Evolutionary conservation across 805 yeast species (phyloP).

Genomic region (Kodamaea neixiangensis): DNA sequence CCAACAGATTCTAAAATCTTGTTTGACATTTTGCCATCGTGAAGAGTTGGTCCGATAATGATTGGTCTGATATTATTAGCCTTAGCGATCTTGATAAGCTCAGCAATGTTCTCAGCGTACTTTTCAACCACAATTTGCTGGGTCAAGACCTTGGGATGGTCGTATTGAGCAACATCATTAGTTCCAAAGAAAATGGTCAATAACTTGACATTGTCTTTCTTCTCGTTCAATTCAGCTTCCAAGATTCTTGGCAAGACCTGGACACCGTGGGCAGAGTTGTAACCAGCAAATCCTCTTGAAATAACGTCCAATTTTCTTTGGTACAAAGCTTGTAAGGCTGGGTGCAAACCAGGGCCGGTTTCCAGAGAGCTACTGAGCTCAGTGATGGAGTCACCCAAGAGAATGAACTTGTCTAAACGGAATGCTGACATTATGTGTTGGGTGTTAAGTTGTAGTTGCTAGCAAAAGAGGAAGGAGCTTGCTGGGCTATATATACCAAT

Average conservation of each 20-base stretch:
- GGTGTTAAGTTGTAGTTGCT: neutral
- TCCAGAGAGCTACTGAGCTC: constrained; percentile 48
- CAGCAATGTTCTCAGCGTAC: constrained; percentile 48
- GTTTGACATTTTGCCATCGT: constrained; percentile 33
- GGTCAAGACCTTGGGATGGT: constrained; percentile 16
- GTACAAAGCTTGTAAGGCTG: constrained; percentile 52
- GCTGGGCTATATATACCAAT: neutral
- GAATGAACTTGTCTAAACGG: constrained; percentile 45
- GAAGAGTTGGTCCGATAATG: constrained; percentile 63
- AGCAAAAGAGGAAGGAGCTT: neutral
- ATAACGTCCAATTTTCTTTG: constrained; percentile 65
- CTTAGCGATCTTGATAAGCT: constrained; percentile 42
- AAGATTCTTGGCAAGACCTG: constrained; percentile 44
- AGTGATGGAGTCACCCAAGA: constrained; percentile 75
- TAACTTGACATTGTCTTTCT: constrained; percentile 33
- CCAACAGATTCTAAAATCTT: neutral
- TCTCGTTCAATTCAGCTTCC: constrained; percentile 33
- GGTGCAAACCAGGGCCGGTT: constrained; percentile 46
- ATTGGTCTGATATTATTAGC: constrained; percentile 51
- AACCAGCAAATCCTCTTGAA: constrained; percentile 78
- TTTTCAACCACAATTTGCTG: constrained; percentile 52
- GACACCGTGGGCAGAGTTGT: constrained; percentile 63
- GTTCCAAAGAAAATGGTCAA: constrained; percentile 77
- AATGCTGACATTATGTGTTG: neutral
- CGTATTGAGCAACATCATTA: constrained; percentile 52